phyloP scores from a whole-genome alignment of 139 green algal genomes.

The Chlorella ohadii region DNA sequence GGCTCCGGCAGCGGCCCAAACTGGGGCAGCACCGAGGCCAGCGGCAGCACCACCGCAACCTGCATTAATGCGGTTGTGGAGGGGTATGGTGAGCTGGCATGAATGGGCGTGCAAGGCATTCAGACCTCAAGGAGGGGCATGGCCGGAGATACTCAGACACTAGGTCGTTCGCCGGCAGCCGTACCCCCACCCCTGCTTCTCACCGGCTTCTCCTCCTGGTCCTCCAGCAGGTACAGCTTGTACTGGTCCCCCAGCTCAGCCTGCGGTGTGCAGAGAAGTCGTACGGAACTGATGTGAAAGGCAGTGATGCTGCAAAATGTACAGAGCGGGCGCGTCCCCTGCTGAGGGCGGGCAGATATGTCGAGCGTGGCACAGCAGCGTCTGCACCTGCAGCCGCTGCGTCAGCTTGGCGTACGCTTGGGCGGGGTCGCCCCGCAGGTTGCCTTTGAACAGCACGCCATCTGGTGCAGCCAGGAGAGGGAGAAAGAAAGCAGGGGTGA shows the following conservation, averaged over 20 bases:
- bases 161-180: no score
- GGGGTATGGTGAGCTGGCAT: no score
- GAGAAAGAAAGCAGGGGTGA: no score
- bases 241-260: conserved; percentile 68
- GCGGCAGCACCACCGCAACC: conserved; percentile 29
- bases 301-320: no score
- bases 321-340: no score
- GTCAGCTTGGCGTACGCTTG: conserved; percentile 67
- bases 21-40: conserved; percentile 8
- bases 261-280: conserved; percentile 38
- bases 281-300: neutral
- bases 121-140: no score
- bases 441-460: conserved; percentile 89
- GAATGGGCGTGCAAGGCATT: no score
- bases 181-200: no score
- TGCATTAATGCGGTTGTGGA: no score
- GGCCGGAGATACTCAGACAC: no score
- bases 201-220: conserved; percentile 78
- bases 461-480: conserved; percentile 35
- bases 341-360: no score
- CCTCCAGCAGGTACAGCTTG: conserved; percentile 76
- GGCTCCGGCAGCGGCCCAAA: conserved; percentile 36
- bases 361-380: neutral
- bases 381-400: conserved; percentile 58
- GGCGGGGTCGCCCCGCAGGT: conserved; percentile 74